Evolutionary conservation across 768 basidiomycete genomes (phyloP), one percentile per base, ranked within the genome.

Genomic region (Russula abietina): DNA sequence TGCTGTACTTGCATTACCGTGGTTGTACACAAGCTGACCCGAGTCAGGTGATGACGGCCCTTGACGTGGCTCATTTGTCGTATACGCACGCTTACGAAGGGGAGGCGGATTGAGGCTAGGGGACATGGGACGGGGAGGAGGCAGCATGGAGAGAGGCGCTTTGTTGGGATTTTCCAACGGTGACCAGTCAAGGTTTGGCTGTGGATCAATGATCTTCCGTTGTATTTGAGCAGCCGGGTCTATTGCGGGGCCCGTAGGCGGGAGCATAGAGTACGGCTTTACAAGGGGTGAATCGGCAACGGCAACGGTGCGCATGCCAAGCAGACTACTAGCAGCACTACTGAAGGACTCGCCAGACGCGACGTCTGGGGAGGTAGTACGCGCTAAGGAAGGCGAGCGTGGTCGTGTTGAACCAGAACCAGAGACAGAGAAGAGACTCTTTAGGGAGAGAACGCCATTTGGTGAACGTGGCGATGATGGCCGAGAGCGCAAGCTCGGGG

Each of bases 341-440:
- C 78, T 76, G 61, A 87, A 86, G 11, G 85, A 85, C 17, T 84
- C 84, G 57, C 84, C 77, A n/a, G 71, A 64, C 17, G 64, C 76
- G 10, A 55, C 67, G 55, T 67, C 70, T 65, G 76, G 62, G 70
- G 76, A 52, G 69, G 75, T 33, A 65, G 73, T 76, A 43, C 80
- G 77, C 19, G 59, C 32, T 30, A 55, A 36, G 6, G 85, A 85
- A 2, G 77, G 74, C 4, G 86, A 85, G 4, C 84, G 80, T 39
- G 85, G 83, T 5, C 86, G 81, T 33, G 71, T 72, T 14, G 73
- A 67, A 17, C 73, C 74, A 33, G 77, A 73, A 65, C 71, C 73
- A 12, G 73, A 68, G 26, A 72, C 75, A 32, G 77, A 73, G 67
- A 87, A 87, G 33, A 89, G 71, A 11, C 83, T 81, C 68, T 84